Evolutionary conservation across 106 monocot genomes (phyloP).

Genomic region (Dactylorhiza incarnata): DNA sequence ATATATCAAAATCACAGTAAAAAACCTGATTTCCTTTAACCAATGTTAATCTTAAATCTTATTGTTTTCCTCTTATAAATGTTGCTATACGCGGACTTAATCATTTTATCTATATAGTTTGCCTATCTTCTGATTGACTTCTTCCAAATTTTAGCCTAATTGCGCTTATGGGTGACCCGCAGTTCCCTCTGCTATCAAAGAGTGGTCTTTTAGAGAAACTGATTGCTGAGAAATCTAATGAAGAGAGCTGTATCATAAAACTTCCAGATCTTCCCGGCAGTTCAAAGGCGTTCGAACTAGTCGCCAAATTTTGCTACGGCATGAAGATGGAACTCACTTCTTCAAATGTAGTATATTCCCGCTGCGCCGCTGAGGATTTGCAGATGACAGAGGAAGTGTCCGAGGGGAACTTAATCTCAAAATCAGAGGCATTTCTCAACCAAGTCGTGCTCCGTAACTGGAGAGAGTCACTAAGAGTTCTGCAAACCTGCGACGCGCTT

Average conservation of each 20-base stretch:
- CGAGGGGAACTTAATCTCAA: conserved; percentile 25
- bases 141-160: too few species aligned
- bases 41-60: too few species aligned
- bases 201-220: conserved; percentile 22
- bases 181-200: conserved; percentile 34
- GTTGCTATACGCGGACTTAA: too few species aligned
- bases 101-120: too few species aligned
- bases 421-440: conserved; percentile 18
- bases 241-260: conserved; percentile 14
- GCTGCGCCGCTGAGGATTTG: conserved; percentile 24
- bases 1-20: too few species aligned
- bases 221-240: conserved; percentile 16
- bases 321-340: conserved; percentile 24
- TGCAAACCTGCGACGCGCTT: conserved; percentile 22
- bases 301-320: conserved; percentile 30
- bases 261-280: conserved; percentile 25
- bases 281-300: conserved; percentile 24
- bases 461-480: conserved; percentile 27
- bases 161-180: background rate
- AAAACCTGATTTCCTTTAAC: too few species aligned
- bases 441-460: conserved; percentile 23
- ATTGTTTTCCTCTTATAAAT: too few species aligned
- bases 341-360: conserved; percentile 18
- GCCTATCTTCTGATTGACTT: too few species aligned
- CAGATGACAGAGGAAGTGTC: conserved; percentile 26